Evolutionary conservation across 306 rosid species (phyloP).

Genomic region (cucumber (Cucumis sativus)): Cucumber_9930_V3 NC_026657.2:16913001-16913500

Average conservation of each 20-base stretch:
- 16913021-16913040: slow-evolving; percentile 27
- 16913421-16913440: neutral
- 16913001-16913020: slow-evolving; percentile 97
- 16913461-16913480: slow-evolving; percentile 83
- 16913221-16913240: neutral
- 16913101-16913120: neutral
- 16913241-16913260: slow-evolving; percentile 1
- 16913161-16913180: neutral
- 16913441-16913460: slow-evolving; percentile 87
- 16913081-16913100: neutral
- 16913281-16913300: neutral
- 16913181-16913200: neutral
- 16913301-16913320: neutral
- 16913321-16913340: neutral
- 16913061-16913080: neutral
- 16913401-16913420: neutral
- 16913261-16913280: neutral
- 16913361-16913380: neutral
- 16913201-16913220: neutral
- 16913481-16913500: slow-evolving; percentile 69
- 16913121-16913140: neutral
- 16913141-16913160: neutral
- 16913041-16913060: neutral
- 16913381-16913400: neutral
- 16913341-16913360: neutral